Base-by-base conservation (phyloP, 164 flowering plant species). In the Umbellularia californica region DNA sequence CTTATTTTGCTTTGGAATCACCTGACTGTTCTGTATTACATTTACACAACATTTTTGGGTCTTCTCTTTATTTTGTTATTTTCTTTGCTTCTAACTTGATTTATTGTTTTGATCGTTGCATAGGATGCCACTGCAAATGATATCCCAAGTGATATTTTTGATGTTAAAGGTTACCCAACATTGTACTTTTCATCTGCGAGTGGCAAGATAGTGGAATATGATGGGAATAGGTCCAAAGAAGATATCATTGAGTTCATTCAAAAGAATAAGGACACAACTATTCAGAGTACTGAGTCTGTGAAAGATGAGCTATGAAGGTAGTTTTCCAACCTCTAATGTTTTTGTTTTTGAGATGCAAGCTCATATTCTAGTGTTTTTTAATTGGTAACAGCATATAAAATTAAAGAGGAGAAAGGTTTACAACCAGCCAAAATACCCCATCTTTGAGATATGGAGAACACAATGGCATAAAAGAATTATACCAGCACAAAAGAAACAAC, bases 81-180 rank as follows among this genome's bases (percentile, higher is more conserved):
- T 55, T 15, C 15, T 14, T 55, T 55, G 58, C 4, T 55, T 14
- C 58, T 55, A 3, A 55, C 58, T 9, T 55, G 58, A 19, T 66
- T 10, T 12, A 12, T 0, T 28, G 35, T 28, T 66, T 9, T 24
- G 13, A 52, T 50, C 60, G 14, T 65, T 51, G 77, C 76, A 27
- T 65, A 94, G 98, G 98, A 94, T 76, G 97, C 90, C 51, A 91
- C 97, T 67, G 91, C 90, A 71, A 94, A 94, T 84, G 98, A 94
- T 79, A 50, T 85, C 70, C 87, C 92, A 24, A 76, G 50, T 22
- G 92, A 76, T 33, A 64, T 70, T 47, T 94, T 92, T 51, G 90
- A 91, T 1, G 88, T 94, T 47, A 76, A 91, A 77, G 96, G 96
- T 6, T 94, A 82, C 78, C 98, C 98, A n/a, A 92, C 98, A n/a